Evolutionary conservation across 2,329 filamentous ascomycete species (phyloP).

Genomic region (Pyrenochaeta sp.): DNA sequence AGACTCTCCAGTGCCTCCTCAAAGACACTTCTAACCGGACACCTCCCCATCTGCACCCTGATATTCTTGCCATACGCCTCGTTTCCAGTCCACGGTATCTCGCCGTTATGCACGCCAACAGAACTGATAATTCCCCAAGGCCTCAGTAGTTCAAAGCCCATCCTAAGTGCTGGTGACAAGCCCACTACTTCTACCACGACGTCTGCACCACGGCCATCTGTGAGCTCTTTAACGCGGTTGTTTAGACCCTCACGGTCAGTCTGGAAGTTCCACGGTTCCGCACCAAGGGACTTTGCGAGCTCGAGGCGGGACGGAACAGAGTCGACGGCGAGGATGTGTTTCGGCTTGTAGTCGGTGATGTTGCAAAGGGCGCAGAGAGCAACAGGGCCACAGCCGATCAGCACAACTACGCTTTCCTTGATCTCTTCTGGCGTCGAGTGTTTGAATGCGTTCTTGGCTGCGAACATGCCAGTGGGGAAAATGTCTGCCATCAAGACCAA

Average conservation of each 20-base stretch:
- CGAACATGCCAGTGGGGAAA: conserved; percentile 85
- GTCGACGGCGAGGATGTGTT: conserved; percentile 80
- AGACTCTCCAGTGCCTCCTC: conserved; percentile 56
- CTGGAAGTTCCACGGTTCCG: conserved; percentile 82
- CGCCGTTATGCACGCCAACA: conserved; percentile 60
- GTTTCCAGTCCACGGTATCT: conserved; percentile 59
- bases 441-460: conserved; percentile 78
- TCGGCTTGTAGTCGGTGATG: conserved; percentile 77
- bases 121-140: conserved; percentile 59
- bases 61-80: conserved; percentile 62
- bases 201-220: conserved; percentile 83
- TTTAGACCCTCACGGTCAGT: conserved; percentile 71
- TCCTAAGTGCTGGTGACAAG: conserved; percentile 56
- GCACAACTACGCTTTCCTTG: conserved; percentile 73
- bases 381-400: conserved; percentile 82
- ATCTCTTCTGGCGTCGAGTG: conserved; percentile 66
- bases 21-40: conserved; percentile 61
- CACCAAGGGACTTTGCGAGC: conserved; percentile 76
- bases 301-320: conserved; percentile 77
- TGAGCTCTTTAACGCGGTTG: conserved; percentile 75
- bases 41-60: conserved; percentile 59
- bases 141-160: conserved; percentile 59
- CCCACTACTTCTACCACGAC: conserved; percentile 71
- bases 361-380: conserved; percentile 85
- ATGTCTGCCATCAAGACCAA: conserved; percentile 93